Conservation (phyloP, 1,139 yeast species). For the Candida sojae region DNA sequence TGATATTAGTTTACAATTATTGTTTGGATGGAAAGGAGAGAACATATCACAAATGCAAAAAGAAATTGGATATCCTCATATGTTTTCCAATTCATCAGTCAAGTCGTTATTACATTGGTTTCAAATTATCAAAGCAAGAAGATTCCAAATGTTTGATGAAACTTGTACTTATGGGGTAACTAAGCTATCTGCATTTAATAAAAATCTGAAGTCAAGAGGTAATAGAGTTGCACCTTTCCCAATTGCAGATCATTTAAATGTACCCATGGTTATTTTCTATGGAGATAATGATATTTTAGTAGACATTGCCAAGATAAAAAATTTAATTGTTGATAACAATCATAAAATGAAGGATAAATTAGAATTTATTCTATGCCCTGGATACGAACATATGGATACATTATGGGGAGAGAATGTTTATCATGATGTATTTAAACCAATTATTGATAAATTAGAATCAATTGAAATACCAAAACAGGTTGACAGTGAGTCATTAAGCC, state of each 20-base stretch:
- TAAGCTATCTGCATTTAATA: conserved; percentile 25
- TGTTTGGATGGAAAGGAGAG: conserved; percentile 45
- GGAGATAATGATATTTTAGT: conserved; percentile 46
- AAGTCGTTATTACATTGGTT: conserved; percentile 51
- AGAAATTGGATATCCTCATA: conserved; percentile 45
- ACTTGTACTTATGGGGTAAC: conserved; percentile 29
- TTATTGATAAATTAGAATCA: conserved; percentile 14
- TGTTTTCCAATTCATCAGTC: conserved; percentile 50
- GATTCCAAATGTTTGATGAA: conserved; percentile 53
- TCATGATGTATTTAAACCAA: conserved; percentile 26
- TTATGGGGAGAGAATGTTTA: conserved; percentile 34
- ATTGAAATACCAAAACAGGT: neutral
- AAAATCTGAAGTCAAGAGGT: conserved; percentile 22
- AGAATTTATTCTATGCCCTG: conserved; percentile 23
- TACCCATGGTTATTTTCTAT: conserved; percentile 44
- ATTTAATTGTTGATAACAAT: conserved; percentile 26
- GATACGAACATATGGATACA: conserved; percentile 40
- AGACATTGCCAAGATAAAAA: conserved; percentile 34
- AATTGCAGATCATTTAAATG: conserved; percentile 41
- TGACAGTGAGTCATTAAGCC: neutral
- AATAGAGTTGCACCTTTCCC: conserved; percentile 62
- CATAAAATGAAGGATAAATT: conserved; percentile 25
- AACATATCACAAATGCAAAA: conserved; percentile 39
- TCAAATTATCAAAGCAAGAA: conserved; percentile 41
- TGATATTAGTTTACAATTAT: conserved; percentile 33